Base-by-base conservation (phyloP, 2,329 filamentous ascomycete species). In the Septoria linicola region DNA sequence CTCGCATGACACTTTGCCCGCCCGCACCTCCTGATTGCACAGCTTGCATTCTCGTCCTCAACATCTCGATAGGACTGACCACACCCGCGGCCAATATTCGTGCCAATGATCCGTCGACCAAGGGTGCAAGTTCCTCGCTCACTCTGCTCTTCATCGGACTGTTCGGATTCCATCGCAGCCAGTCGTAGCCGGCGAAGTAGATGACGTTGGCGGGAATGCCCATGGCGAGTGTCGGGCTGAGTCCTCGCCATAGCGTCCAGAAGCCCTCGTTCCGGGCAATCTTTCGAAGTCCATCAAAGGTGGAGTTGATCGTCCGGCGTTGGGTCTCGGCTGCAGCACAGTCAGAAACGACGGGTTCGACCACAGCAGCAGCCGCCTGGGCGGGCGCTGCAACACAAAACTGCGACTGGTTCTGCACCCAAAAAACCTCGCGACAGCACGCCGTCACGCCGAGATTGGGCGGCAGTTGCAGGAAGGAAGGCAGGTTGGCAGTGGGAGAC, bases 111-210 rank as follows among this genome's bases (percentile, higher is more conserved):
- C 93, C 93, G 2, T 89, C 89, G 1, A 88, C 76, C 1, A 99
- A 77, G 0, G 93, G 90, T 4, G 88, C 83, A 61, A 88, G 89
- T 7, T 81, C 79, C 59, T 92, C 88, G 11, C 80, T 79, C 8
- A 85, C 68, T 16, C 78, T 61, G 11, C 61, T 66, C 35, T 75
- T 76, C 56, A 97, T 80, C 0, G 90, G 91, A 60, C 88, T 95
- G 35, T 73, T 74, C 1, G 76, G 74, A 63, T 88, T 87, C 58
- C 80, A 87, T 30, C 93, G 84, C 52, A 99, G 70, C 87, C 90
- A 96, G 66, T 99, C 93, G 71, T 99, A 99, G 32, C 93, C 93
- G 10, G 93, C 95, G 65, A 97, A 96, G 72, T 99, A 99, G 59
- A 99, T 97, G 60, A 99, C 93, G 68, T 99, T 99, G 20, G 85